Conservation (phyloP, 176 grass and related monocot genomes). For the Cenchrus purpureus region DNA sequence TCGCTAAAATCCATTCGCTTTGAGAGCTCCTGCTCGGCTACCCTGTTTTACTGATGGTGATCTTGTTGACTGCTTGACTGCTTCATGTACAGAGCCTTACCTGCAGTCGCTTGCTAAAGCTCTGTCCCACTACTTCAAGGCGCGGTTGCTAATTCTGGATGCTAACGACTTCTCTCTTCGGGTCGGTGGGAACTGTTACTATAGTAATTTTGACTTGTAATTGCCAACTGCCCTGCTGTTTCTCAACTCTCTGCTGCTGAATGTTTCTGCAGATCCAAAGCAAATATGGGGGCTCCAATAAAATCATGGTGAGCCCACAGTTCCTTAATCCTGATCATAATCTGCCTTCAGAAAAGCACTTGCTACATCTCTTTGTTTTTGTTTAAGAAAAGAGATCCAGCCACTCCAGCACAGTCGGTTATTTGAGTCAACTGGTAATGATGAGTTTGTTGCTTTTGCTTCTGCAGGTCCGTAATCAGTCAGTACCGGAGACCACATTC, state of each 20-base stretch:
- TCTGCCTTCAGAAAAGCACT: constrained; percentile 12
- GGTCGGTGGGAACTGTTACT: constrained; percentile 36
- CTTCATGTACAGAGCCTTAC: constrained; percentile 67
- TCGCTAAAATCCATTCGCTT: not conserved
- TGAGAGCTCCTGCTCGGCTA: not conserved
- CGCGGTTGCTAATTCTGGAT: constrained; percentile 80
- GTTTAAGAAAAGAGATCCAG: not conserved
- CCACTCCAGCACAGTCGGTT: not conserved
- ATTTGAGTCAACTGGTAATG: not conserved
- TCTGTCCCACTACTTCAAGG: constrained; percentile 69
- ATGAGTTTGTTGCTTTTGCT: constrained; percentile 28
- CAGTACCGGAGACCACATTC: constrained; percentile 60
- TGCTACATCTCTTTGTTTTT: not conserved
- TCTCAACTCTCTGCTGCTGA: constrained; percentile 11
- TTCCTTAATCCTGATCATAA: too few species aligned
- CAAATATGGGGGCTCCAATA: constrained; percentile 78
- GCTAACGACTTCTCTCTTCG: constrained; percentile 79
- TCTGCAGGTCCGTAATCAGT: constrained; percentile 62
- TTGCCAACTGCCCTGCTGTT: not conserved
- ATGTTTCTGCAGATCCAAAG: constrained; percentile 76
- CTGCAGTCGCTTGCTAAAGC: constrained; percentile 86
- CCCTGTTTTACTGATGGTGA: not conserved
- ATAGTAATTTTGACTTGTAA: not conserved
- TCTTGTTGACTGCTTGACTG: not conserved
- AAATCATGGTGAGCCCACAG: constrained; percentile 50